Conservation (phyloP, 805 yeast genomes). For the Torulaspora maleeae region DNA sequence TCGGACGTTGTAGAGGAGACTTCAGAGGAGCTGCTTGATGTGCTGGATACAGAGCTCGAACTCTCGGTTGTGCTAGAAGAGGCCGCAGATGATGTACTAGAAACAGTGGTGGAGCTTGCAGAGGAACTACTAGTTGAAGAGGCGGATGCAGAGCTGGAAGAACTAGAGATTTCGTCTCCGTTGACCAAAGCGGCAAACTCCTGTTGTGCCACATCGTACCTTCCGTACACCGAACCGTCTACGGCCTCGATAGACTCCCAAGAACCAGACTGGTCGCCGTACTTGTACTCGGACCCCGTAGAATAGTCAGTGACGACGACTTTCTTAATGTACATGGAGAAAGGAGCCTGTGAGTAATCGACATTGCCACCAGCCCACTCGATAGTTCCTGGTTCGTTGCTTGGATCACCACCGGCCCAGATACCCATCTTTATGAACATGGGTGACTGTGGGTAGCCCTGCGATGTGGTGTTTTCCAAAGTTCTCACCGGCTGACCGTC, state of each 20-base stretch:
- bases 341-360: conserved; percentile 62
- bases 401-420: conserved; percentile 81
- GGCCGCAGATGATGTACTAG: conserved; percentile 7
- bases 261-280: conserved; percentile 51
- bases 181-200: conserved; percentile 37
- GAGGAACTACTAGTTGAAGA: conserved; percentile 9
- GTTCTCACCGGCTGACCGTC: conserved; percentile 71
- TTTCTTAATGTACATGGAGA: conserved; percentile 56
- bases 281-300: conserved; percentile 53
- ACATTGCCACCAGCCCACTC: conserved; percentile 81
- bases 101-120: conserved; percentile 7
- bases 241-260: conserved; percentile 57
- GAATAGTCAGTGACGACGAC: conserved; percentile 67
- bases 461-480: conserved; percentile 45
- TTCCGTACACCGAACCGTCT: conserved; percentile 60
- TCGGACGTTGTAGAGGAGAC: not conserved
- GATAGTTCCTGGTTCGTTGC: conserved; percentile 61
- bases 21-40: not conserved
- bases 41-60: too few relatives aligned
- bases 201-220: conserved; percentile 42
- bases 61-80: too few relatives aligned
- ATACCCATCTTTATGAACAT: conserved; percentile 65
- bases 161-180: conserved; percentile 20
- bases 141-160: conserved; percentile 10
- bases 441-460: conserved; percentile 90